Evolutionary conservation across 768 basidiomycete genomes (phyloP), one percentile per base, ranked within the genome.

Genomic region (Termitomyces eurrhizus): DNA sequence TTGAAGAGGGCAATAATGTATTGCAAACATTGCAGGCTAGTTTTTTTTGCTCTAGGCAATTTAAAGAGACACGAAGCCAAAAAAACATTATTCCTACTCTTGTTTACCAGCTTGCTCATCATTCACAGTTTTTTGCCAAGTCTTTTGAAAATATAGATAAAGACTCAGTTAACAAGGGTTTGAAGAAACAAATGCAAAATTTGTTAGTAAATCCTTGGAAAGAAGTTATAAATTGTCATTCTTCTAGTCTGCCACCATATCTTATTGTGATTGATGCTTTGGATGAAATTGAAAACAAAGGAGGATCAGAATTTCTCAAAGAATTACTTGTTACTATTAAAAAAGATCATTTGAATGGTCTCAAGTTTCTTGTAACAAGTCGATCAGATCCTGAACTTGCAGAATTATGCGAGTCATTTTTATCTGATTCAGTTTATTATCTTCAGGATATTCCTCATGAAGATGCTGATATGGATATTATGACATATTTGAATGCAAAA

Each of bases 341-440:
- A 9, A 2, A 29, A 29, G 4, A 29, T 29, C 4, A 2, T 29
- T 29, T 29, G 29, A 29, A 29, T 29, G 21, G 45, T 2, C 45
- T 46, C 11, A 46, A 46, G 7, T 46, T 46, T 46, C 21, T 46
- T 24, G 45, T 68, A 11, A 68, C 67, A 21, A 70, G 69, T 51
- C 65, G 67, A 41, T 41, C 57, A 41, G 60, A 44, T 33, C 50
- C 24, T 61, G 18, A 59, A 4, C 39, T 70, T 50, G 69, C 62
- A 41, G 11, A 50, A 21, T 42, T 68, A 21, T 68, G 66, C 41
- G 44, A 41, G 14, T 57, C 60, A 32, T 66, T 67, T 14, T 26
- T 65, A 26, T 39, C 49, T 18, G 64, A 65, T 16, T 63, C 67
- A 7, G 65, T 70, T 57, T 58, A 44, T 24, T 26, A 51, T 14